Evolutionary conservation across 78 protist species (phyloP).

Genomic region (Speleostelium caveatum): DNA sequence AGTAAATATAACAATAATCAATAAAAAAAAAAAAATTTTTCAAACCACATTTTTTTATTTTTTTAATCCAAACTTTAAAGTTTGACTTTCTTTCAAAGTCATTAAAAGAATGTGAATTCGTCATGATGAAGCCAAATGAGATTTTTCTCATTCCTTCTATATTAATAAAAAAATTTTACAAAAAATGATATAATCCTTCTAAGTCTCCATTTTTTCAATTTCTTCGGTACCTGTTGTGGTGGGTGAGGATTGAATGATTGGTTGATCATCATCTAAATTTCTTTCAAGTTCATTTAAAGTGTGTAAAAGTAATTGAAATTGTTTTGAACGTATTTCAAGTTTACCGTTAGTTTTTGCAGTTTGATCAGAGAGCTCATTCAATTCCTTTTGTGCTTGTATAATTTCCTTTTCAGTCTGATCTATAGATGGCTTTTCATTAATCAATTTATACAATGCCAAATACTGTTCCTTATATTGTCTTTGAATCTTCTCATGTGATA

Average conservation of each 20-base stretch:
- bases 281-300: slow-evolving; percentile 58
- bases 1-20: neutral
- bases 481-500: slow-evolving; percentile 61
- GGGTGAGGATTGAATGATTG: no score
- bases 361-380: slow-evolving; percentile 23
- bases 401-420: slow-evolving; percentile 63
- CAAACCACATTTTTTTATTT: neutral
- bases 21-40: neutral
- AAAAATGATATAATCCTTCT: no score
- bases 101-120: no score
- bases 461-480: slow-evolving; percentile 77
- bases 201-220: no score
- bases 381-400: slow-evolving; percentile 51
- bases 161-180: no score
- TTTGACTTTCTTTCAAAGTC: no score
- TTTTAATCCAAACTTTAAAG: no score
- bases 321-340: slow-evolving; percentile 66
- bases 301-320: slow-evolving; percentile 61
- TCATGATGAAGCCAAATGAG: no score
- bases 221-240: no score
- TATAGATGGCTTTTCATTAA: slow-evolving; percentile 65
- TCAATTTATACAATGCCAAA: slow-evolving; percentile 55
- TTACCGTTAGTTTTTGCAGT: slow-evolving; percentile 28
- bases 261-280: slow-evolving; percentile 44
- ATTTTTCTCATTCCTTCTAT: no score